phyloP scores from a whole-genome alignment of 2,329 filamentous ascomycete genomes.

The Colletotrichum musicola region DNA sequence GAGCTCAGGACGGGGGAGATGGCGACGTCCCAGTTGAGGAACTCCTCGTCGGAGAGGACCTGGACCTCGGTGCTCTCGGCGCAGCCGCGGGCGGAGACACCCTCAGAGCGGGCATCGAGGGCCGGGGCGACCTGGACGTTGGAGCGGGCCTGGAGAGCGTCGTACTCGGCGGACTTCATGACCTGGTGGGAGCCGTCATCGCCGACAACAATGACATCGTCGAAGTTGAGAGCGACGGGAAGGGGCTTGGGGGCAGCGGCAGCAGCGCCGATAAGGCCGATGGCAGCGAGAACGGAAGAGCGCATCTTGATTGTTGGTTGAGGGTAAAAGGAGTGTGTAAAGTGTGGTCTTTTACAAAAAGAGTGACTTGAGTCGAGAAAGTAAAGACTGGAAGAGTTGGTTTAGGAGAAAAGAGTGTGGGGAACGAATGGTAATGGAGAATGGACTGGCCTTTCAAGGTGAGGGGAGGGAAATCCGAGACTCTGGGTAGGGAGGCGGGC shows the following conservation, averaged over 20 bases:
- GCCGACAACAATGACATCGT: constrained; percentile 46
- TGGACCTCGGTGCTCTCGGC: constrained; percentile 43
- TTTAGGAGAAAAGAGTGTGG: constrained; percentile 27
- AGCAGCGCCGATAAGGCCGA: constrained; percentile 24
- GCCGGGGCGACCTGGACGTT: constrained; percentile 25
- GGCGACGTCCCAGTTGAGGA: constrained; percentile 54
- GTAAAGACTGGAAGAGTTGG: constrained; percentile 33
- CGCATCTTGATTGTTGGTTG: constrained; percentile 29
- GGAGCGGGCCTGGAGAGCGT: constrained; percentile 36
- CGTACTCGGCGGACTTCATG: constrained; percentile 45
- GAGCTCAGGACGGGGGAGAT: constrained; percentile 52
- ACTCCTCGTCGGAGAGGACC: constrained; percentile 44
- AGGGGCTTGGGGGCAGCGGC: constrained; percentile 13
- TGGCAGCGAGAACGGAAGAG: constrained; percentile 28
- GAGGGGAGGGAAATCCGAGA: background rate
- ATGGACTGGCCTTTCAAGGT: constrained; percentile 29
- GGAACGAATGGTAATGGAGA: constrained; percentile 32
- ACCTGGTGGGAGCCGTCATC: constrained; percentile 42
- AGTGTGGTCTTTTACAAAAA: constrained; percentile 26
- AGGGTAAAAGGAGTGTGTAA: constrained; percentile 21
- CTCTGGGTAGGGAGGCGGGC: constrained; percentile 14
- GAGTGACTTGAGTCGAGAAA: constrained; percentile 23
- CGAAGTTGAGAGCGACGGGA: constrained; percentile 35
- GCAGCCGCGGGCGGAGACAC: constrained; percentile 37
- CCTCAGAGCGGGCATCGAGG: background rate